Evolutionary conservation across 768 basidiomycete genomes (phyloP), one percentile per base, ranked within the genome.

Genomic region (Xerocomellus intermedius): DNA sequence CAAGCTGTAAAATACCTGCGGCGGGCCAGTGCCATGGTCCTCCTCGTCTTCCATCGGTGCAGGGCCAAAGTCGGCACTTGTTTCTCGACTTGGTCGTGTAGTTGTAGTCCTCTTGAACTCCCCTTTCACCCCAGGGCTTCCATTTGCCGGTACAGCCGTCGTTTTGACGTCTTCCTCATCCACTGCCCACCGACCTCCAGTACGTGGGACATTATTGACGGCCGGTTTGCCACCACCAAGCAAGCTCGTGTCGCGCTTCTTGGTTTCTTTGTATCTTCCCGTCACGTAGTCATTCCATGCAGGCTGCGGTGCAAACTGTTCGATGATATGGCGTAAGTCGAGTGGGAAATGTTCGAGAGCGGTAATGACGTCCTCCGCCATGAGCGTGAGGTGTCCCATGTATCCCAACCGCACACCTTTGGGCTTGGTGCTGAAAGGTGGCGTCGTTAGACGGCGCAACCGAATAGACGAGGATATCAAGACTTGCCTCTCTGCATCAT

Each of bases 331-430:
- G 24, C 84, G 80, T 22, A 97, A 77, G 30, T 94, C 92, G 16
- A 81, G 77, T 0, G 95, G 93, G 73, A 91, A 94, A 49, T 90
- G 86, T 21, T 92, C 87, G 55, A 98, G 81, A 9, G 95, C 90
- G 53, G 85, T 84, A 67, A 97, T 87, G 19, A 97, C 86, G 64
- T 98, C 96, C 71, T 98, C 97, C 0, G 94, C 87, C 62, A 99
- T 93, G 60, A 98, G 84, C 13, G 89, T 91, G 16, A 98, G 80
- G 69, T 99, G 95, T 0, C 96, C 96, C 96, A 98, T 98, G 73
- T 92, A 96, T 3, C 94, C 95, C 41, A 96, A 71, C 28, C 95
- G 84, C 35, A 89, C 80, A 21, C 88, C 84, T 63, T 90, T 88
- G 9, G 86, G 84, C 69, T 87, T 86, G 41, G 81, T 69, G 59